Conservation (phyloP, 768 basidiomycete species). For the Naganishia onofrii region DNA sequence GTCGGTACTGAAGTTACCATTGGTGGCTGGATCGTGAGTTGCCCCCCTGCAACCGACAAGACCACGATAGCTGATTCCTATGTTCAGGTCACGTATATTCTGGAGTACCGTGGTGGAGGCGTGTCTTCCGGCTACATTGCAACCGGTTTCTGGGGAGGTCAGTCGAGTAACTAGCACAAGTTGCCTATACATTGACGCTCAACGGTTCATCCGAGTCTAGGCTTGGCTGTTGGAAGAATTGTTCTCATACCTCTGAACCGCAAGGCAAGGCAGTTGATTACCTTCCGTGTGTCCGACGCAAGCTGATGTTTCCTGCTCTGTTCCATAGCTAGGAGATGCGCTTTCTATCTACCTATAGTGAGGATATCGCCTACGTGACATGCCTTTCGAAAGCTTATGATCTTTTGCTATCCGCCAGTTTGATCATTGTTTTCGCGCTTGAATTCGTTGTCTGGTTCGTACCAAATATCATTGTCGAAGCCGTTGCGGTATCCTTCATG, state of each 20-base stretch:
- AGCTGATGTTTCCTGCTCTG: not conserved
- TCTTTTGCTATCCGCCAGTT: not conserved
- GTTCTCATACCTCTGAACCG: slow-evolving; percentile 57
- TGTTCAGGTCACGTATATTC: slow-evolving; percentile 16
- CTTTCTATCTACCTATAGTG: slow-evolving; percentile 53
- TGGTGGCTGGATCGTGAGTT: slow-evolving; percentile 29
- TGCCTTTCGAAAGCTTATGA: not conserved
- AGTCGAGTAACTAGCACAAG: not conserved
- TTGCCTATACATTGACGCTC: not conserved
- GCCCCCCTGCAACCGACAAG: too few species aligned
- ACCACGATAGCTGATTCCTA: not conserved
- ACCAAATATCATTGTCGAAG: slow-evolving; percentile 18
- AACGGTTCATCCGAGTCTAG: not conserved
- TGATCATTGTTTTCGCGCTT: slow-evolving; percentile 5
- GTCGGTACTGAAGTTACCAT: slow-evolving; percentile 52
- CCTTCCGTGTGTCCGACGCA: not conserved
- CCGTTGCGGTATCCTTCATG: slow-evolving; percentile 24
- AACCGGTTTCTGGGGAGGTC: slow-evolving; percentile 50
- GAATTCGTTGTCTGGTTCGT: slow-evolving; percentile 27
- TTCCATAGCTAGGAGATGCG: slow-evolving; percentile 49
- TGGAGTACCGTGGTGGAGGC: slow-evolving; percentile 25
- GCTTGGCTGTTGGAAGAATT: slow-evolving; percentile 59
- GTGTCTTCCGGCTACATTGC: slow-evolving; percentile 48
- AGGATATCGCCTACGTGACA: slow-evolving; percentile 2
- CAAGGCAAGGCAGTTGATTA: not conserved